These are phyloP conservation scores for Dillenia suffruticosa DNA, from an alignment of 164 flowering plant species.

Conservation along the genomic window DNA sequence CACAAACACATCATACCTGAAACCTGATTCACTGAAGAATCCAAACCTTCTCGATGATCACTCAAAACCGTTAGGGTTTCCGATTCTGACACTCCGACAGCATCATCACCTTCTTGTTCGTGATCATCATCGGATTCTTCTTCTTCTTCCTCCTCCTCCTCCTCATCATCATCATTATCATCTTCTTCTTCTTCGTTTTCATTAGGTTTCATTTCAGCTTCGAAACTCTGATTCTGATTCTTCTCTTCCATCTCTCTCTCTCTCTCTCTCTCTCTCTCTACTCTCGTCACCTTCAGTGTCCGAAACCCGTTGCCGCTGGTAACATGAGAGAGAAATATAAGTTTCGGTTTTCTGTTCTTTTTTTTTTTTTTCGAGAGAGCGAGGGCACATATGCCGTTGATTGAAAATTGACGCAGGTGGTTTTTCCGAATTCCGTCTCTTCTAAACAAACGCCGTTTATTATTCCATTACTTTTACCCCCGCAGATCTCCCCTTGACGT, in stretches of 20 bases:
- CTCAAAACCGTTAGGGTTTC: too few relatives aligned
- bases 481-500: not conserved
- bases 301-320: conserved; percentile 3
- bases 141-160: too few relatives aligned
- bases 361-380: not conserved
- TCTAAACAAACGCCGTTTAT: conserved; percentile 5
- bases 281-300: conserved; percentile 27
- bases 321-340: not conserved
- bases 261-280: conserved; percentile 11
- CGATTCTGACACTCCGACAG: too few relatives aligned
- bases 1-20: too few relatives aligned
- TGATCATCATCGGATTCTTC: too few relatives aligned
- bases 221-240: not conserved
- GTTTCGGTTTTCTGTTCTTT: not conserved
- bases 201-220: not conserved
- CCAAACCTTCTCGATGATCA: too few relatives aligned
- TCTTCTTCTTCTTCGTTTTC: conserved; percentile 5
- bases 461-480: not conserved
- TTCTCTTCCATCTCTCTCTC: conserved; percentile 1
- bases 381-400: not conserved
- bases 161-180: too few relatives aligned
- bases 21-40: too few relatives aligned
- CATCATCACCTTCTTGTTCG: too few relatives aligned
- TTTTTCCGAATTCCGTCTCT: not conserved
- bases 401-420: conserved; percentile 13